phyloP scores from a whole-genome alignment of 208 protist genomes.

The Crithidia bombi region DNA sequence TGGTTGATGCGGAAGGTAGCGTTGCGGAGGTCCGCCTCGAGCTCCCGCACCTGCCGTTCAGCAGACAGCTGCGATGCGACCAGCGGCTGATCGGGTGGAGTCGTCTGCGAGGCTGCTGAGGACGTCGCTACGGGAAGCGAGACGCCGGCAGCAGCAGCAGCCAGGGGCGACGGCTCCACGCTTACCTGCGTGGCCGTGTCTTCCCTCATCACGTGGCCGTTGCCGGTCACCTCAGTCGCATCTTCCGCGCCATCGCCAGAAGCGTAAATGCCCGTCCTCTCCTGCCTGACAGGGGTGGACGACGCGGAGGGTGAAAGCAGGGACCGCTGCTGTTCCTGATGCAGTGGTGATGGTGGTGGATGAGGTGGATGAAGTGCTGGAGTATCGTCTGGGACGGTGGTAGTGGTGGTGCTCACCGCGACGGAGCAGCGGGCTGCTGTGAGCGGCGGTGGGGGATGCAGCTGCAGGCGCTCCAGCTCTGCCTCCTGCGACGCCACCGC shows the following conservation, averaged over 20 bases:
- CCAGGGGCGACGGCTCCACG: not conserved
- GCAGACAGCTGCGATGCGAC: not conserved
- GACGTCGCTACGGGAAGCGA: not conserved
- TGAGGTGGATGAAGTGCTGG: no score
- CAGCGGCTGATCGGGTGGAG: not conserved
- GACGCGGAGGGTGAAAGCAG: slow-evolving; percentile 7
- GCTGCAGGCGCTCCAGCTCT: slow-evolving; percentile 15
- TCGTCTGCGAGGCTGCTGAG: not conserved
- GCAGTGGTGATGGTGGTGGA: not conserved
- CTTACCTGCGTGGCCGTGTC: not conserved
- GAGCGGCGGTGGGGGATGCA: slow-evolving; percentile 12
- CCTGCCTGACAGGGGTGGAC: slow-evolving; percentile 10
- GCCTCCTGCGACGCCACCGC: slow-evolving; percentile 18
- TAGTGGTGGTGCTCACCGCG: not conserved
- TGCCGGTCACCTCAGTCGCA: not conserved
- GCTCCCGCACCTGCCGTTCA: slow-evolving; percentile 20
- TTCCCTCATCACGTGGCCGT: not conserved
- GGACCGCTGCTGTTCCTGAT: not conserved
- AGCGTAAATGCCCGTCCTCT: no score
- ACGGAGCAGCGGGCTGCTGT: slow-evolving; percentile 1
- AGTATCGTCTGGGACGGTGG: no score
- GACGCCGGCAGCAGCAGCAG: not conserved
- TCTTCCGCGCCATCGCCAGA: no score
- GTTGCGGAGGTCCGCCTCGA: slow-evolving; percentile 36
- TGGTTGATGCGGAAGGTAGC: slow-evolving; percentile 36